phyloP scores from a whole-genome alignment of 495 filamentous ascomycete genomes.

The Daldinia childiae region DNA sequence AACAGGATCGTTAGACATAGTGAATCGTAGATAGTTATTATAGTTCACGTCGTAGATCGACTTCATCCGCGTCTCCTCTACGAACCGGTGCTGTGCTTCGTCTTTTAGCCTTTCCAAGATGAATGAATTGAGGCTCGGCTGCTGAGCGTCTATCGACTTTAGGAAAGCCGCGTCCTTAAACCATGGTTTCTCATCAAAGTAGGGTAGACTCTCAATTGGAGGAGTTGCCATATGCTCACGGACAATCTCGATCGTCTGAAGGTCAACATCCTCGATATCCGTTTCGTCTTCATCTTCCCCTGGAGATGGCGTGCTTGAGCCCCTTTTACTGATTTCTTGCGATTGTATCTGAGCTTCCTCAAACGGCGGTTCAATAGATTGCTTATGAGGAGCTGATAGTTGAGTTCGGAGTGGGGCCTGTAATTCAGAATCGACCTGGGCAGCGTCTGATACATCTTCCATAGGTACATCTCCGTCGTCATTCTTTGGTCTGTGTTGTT shows the following conservation, averaged over 20 bases:
- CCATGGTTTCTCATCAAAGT: slow-evolving; percentile 55
- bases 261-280: slow-evolving; percentile 68
- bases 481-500: slow-evolving; percentile 37
- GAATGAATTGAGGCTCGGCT: slow-evolving; percentile 48
- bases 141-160: slow-evolving; percentile 40
- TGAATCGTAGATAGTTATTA: slow-evolving; percentile 60
- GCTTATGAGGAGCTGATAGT: slow-evolving; percentile 20
- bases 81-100: slow-evolving; percentile 27
- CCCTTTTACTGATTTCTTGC: slow-evolving; percentile 41
- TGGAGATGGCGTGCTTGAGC: slow-evolving; percentile 43
- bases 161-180: slow-evolving; percentile 51
- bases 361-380: slow-evolving; percentile 29
- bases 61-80: slow-evolving; percentile 46
- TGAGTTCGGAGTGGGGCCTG: slow-evolving; percentile 17
- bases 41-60: slow-evolving; percentile 52
- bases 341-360: slow-evolving; percentile 41
- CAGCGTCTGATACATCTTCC: slow-evolving; percentile 51
- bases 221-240: slow-evolving; percentile 60
- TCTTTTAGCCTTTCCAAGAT: slow-evolving; percentile 45
- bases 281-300: slow-evolving; percentile 63
- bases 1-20: slow-evolving; percentile 60
- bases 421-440: slow-evolving; percentile 51
- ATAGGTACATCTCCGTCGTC: slow-evolving; percentile 46
- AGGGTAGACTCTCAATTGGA: slow-evolving; percentile 57
- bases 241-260: slow-evolving; percentile 59